A percentile compares a stretch with the other conserved stretches of the same genome.
Conservation (phyloP, 306 rosid species). For the Inga laurina region DNA sequence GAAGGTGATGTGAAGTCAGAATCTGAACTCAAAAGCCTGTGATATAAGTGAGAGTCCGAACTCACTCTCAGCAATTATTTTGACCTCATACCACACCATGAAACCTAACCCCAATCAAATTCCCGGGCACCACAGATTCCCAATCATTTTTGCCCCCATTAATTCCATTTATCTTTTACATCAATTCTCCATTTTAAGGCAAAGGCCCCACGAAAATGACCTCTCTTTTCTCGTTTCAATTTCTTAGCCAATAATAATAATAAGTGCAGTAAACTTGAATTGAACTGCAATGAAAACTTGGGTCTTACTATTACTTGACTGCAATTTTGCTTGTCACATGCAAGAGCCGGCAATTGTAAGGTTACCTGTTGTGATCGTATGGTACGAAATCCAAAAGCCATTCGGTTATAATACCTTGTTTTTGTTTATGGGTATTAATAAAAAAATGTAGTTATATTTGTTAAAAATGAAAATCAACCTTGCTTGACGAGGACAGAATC, state of each 20-base stretch:
- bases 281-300: background rate
- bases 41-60: background rate
- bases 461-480: background rate
- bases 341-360: background rate
- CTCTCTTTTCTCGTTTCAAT: background rate
- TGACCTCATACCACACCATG: background rate
- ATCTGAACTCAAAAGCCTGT: background rate
- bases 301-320: background rate
- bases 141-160: constrained; percentile 19
- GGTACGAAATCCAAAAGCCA: background rate
- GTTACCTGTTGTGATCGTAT: background rate
- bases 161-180: background rate
- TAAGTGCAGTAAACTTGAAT: background rate
- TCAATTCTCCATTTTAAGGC: constrained; percentile 13
- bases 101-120: background rate
- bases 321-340: background rate
- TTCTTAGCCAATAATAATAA: background rate
- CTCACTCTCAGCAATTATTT: background rate
- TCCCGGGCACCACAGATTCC: background rate
- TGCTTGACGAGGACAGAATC: background rate
- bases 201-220: constrained; percentile 28
- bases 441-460: background rate
- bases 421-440: background rate
- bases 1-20: background rate
- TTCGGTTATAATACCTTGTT: background rate